phyloP scores from a whole-genome alignment of 2,329 filamentous ascomycete genomes.

The Byssothecium circinans region DNA sequence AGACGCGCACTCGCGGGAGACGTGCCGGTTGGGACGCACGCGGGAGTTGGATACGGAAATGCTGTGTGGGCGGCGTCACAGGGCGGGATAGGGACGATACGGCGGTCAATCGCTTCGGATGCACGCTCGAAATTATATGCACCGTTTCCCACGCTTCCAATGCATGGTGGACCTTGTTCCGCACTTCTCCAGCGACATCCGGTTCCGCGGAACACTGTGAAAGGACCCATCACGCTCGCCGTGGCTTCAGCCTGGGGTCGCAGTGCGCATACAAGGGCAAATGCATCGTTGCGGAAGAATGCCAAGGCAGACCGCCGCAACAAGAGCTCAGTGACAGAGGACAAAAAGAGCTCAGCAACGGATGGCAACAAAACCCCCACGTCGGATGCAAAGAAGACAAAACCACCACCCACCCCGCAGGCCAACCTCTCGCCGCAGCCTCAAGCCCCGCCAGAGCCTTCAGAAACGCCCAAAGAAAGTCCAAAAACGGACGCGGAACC shows the following conservation, averaged over 20 bases:
- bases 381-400: slow-evolving; percentile 21
- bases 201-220: slow-evolving; percentile 8
- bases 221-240: slow-evolving; percentile 26
- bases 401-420: slow-evolving; percentile 19
- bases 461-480: slow-evolving; percentile 19
- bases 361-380: slow-evolving; percentile 45
- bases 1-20: slow-evolving; percentile 32
- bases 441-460: slow-evolving; percentile 28
- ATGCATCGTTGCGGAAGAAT: slow-evolving; percentile 15
- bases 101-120: slow-evolving; percentile 14
- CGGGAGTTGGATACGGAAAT: slow-evolving; percentile 11
- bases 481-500: slow-evolving; percentile 26
- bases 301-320: slow-evolving; percentile 29
- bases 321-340: slow-evolving; percentile 42
- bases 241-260: slow-evolving; percentile 36
- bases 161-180: slow-evolving; percentile 15
- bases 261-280: slow-evolving; percentile 28
- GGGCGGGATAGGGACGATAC: slow-evolving; percentile 5
- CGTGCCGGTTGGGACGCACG: slow-evolving; percentile 26
- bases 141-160: slow-evolving; percentile 8
- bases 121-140: slow-evolving; percentile 8
- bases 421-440: no score
- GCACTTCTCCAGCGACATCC: slow-evolving; percentile 13
- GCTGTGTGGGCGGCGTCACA: slow-evolving; percentile 11
- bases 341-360: slow-evolving; percentile 19